Evolutionary conservation across 164 flowering plant species (phyloP).

Genomic region (Umbilicus rupestris): DNA sequence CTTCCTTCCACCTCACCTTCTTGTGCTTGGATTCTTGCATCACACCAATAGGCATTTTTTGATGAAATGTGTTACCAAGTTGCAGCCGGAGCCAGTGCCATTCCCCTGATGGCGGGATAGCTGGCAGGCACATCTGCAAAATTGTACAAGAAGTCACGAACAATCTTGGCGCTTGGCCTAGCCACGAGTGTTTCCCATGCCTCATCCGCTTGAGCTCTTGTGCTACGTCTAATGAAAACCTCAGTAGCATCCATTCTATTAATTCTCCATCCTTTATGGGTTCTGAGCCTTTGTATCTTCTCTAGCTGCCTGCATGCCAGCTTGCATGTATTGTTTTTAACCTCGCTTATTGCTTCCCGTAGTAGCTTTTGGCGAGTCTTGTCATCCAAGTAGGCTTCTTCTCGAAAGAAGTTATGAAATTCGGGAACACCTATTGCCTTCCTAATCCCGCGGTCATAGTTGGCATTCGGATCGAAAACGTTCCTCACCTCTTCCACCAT

Average conservation of each 20-base stretch:
- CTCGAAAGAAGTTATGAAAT: constrained; percentile 7
- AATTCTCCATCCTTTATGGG: constrained; percentile 4
- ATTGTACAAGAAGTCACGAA: constrained; percentile 7
- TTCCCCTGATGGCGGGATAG: not conserved
- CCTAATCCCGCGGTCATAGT: constrained; percentile 9
- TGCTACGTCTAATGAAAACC: constrained; percentile 5
- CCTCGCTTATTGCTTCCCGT: constrained; percentile 3
- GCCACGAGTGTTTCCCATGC: constrained; percentile 9
- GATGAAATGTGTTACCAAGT: constrained; percentile 3
- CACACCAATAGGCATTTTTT: too few relatives aligned
- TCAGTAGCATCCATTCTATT: constrained; percentile 9
- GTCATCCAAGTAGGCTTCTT: not conserved
- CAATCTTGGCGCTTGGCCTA: constrained; percentile 2
- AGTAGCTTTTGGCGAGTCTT: not conserved
- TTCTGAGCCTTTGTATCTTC: constrained; percentile 8
- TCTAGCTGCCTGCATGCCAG: constrained; percentile 7
- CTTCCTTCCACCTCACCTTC: not conserved
- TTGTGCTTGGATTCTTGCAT: not conserved
- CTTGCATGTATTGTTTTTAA: constrained; percentile 9
- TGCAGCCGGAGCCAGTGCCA: constrained; percentile 8
- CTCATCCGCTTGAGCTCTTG: not conserved
- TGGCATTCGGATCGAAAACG: not conserved
- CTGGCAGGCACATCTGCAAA: not conserved
- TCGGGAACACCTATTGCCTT: constrained; percentile 10
- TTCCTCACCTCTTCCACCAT: constrained; percentile 8